Conservation (phyloP, 441 rosid species). For the Oxalis stricta region DNA sequence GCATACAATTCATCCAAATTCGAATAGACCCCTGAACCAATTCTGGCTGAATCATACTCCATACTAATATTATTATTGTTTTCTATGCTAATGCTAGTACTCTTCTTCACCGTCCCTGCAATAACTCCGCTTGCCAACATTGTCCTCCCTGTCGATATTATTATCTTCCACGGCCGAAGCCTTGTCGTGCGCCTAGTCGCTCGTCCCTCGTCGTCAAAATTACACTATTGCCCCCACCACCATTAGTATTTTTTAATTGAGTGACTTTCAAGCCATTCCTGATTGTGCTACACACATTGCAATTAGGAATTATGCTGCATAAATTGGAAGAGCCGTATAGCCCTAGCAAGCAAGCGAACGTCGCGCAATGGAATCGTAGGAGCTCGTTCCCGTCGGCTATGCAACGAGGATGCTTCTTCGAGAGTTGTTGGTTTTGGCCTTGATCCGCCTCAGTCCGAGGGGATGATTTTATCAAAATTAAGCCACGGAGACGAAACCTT, state of each 20-base stretch:
- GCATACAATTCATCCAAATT: conserved; percentile 53
- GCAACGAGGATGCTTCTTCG: conserved; percentile 63
- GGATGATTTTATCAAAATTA: too few species aligned
- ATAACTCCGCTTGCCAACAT: conserved; percentile 75
- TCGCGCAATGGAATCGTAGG: conserved; percentile 57
- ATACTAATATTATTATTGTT: neutral
- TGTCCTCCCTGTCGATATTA: conserved; percentile 39
- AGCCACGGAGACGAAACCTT: too few species aligned
- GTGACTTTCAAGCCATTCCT: conserved; percentile 40
- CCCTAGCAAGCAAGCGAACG: conserved; percentile 46
- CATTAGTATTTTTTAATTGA: conserved; percentile 8
- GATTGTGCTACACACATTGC: conserved; percentile 51
- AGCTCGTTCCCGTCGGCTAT: conserved; percentile 79
- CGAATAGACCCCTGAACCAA: conserved; percentile 39
- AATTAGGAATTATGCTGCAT: conserved; percentile 38
- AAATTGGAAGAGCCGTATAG: conserved; percentile 44
- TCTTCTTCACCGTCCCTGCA: conserved; percentile 63
- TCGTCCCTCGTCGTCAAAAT: conserved; percentile 64
- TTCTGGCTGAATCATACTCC: conserved; percentile 49
- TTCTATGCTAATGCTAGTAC: conserved; percentile 14
- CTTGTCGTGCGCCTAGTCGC: conserved; percentile 59
- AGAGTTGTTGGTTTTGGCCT: conserved; percentile 43
- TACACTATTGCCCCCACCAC: conserved; percentile 16
- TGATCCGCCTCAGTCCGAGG: too few species aligned
- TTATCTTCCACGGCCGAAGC: conserved; percentile 18